Percentiles rank a stretch among this genome's conserved stretches.
Evolutionary conservation across 495 filamentous ascomycete species (phyloP).

Genomic region (Daldinia concentrica): DNA sequence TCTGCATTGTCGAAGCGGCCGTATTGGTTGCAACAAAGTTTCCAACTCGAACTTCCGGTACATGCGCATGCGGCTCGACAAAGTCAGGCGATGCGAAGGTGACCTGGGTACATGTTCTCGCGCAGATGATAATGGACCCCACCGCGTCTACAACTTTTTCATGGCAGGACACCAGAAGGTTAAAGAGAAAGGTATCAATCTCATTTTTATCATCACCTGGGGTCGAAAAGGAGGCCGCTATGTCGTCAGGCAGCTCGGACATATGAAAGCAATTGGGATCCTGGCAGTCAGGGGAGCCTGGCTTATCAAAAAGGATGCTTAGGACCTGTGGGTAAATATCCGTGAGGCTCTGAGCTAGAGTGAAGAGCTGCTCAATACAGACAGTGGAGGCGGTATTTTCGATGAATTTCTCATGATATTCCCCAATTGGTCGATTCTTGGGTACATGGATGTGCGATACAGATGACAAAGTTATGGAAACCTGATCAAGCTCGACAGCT

Average conservation of each 20-base stretch:
- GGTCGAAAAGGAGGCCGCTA: conserved; percentile 20
- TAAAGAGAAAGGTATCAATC: conserved; percentile 46
- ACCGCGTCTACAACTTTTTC: conserved; percentile 46
- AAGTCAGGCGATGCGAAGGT: conserved; percentile 26
- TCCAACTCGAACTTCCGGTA: conserved; percentile 48
- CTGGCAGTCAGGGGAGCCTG: conserved; percentile 23
- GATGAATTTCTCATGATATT: conserved; percentile 27
- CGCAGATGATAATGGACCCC: conserved; percentile 33
- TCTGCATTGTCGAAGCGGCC: conserved; percentile 47
- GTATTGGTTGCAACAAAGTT: conserved; percentile 44
- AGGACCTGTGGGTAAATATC: conserved; percentile 46
- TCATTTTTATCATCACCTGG: conserved; percentile 8
- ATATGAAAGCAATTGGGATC: conserved; percentile 36
- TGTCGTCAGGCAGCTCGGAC: conserved; percentile 19
- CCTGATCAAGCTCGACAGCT: conserved; percentile 37
- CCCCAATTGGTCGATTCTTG: conserved; percentile 12
- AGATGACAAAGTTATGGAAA: conserved; percentile 15
- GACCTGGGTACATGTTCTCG: conserved; percentile 38
- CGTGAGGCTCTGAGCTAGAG: conserved; percentile 45
- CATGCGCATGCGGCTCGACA: conserved; percentile 32
- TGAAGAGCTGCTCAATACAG: conserved; percentile 41
- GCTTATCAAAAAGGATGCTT: conserved; percentile 27
- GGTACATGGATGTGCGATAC: conserved; percentile 29
- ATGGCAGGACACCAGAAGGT: conserved; percentile 48
- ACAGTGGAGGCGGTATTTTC: conserved; percentile 11